phyloP scores from a whole-genome alignment of 192 early-diverging fungal species.

The Umbelopsis vinacea region DNA sequence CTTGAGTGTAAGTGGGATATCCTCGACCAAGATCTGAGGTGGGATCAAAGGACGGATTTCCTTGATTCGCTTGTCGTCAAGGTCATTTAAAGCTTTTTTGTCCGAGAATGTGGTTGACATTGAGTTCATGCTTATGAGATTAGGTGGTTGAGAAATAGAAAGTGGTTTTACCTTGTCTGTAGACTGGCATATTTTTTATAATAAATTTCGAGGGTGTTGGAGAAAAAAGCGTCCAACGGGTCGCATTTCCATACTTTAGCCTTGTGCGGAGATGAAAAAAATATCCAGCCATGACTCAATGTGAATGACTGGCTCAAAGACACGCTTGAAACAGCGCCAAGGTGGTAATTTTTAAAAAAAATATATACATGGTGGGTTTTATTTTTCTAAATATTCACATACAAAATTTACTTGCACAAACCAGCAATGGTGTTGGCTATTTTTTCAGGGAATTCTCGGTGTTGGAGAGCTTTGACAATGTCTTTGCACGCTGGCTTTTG shows the following conservation, averaged over 20 bases:
- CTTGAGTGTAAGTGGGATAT: constrained; percentile 74
- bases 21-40: constrained; percentile 94
- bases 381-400: too few species aligned
- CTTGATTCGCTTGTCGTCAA: constrained; percentile 89
- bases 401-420: constrained; percentile 9
- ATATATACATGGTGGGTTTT: too few species aligned
- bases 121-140: not conserved
- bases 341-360: too few species aligned
- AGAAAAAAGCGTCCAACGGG: not conserved
- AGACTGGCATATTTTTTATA: constrained; percentile 10
- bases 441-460: constrained; percentile 48
- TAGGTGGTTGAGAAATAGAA: not conserved
- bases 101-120: not conserved
- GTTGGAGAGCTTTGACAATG: constrained; percentile 40
- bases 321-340: not conserved
- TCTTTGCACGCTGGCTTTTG: constrained; percentile 42
- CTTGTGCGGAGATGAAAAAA: constrained; percentile 20
- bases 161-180: constrained; percentile 12
- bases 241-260: not conserved
- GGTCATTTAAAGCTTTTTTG: constrained; percentile 79
- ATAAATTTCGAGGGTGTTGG: not conserved
- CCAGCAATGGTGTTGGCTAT: constrained; percentile 30
- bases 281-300: constrained; percentile 3
- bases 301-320: not conserved
- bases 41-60: constrained; percentile 81